Base-by-base conservation (phyloP, 495 filamentous ascomycete genomes). In the Staphylotrichum longicolle region DNA sequence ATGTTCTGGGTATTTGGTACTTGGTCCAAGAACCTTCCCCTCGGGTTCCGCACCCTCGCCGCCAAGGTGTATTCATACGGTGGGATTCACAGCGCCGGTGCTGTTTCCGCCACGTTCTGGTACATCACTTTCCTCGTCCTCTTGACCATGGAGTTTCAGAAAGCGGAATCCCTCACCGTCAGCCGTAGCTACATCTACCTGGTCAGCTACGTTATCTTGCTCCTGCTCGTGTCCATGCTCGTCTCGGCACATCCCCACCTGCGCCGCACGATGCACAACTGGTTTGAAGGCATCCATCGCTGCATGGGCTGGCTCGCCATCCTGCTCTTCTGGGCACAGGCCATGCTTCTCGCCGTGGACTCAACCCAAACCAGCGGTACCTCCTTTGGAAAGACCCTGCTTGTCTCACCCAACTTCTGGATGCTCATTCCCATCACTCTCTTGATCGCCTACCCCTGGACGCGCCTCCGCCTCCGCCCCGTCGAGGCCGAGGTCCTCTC, bases 21-120 rank as follows among this genome's bases (percentile, higher is more conserved):
- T 20, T 73, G 76, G 58, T 86, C 89, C 0, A 76, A 79, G 51
- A 82, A 77, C 5, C 80, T 82, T 37, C 89, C 90, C 0, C 74
- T 91, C 41, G 74, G 78, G 42, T 73, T 90, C 47, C 87, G 90
- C 37, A 80, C 79, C 1, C 74, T 85, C n/a, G 80, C 83, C 0
- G 86, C 88, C 35, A 90, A 91, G 66, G 78, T 90, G 4, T 92
- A 91, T 69, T 85, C 89, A 45, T 88, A 88, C 70, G 90, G 90
- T 35, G 90, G 90, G 14, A 78, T 91, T 7, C 90, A 93, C 68
- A 88, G 83, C 64, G 87, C 87, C 20, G 87, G 86, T 53, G 88
- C 86, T 27, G 77, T 89, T 4, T 85, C 85, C 12, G 82, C 86
- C 2, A 79, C 85, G 0, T 68, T 86, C 33, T 94, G 90, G 90